Evolutionary conservation across 2,329 filamentous ascomycete species (phyloP).

Genomic region (Westerdykella sp.): DNA sequence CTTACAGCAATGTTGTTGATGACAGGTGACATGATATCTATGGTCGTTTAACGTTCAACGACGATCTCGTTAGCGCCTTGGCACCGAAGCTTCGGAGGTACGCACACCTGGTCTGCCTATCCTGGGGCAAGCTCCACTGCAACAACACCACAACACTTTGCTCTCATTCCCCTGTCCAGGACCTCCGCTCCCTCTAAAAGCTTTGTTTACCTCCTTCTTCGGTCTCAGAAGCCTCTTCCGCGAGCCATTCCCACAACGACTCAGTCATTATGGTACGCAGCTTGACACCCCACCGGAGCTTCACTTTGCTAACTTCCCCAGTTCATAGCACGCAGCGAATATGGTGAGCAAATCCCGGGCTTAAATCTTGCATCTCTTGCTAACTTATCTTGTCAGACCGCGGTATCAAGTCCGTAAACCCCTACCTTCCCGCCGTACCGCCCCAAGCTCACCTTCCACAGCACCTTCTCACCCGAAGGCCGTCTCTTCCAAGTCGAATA

Average conservation of each 20-base stretch:
- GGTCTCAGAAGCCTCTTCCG: too few relatives aligned
- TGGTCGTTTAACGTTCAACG: too few relatives aligned
- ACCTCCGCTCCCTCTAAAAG: neutral
- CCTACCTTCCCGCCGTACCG: slow-evolving; percentile 7
- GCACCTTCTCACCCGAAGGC: slow-evolving; percentile 98
- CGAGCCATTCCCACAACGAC: neutral
- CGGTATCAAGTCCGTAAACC: slow-evolving; percentile 78
- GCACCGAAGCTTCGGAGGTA: neutral
- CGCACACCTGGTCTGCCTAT: neutral
- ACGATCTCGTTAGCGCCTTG: neutral
- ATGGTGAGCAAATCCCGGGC: slow-evolving; percentile 60
- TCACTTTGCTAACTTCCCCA: slow-evolving; percentile 26
- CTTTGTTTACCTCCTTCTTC: neutral
- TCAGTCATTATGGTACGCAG: slow-evolving; percentile 29
- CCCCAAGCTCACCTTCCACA: slow-evolving; percentile 38
- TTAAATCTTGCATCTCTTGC: slow-evolving; percentile 10
- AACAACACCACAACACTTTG: neutral
- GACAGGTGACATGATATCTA: neutral
- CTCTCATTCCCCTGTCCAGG: neutral
- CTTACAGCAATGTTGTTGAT: too few relatives aligned
- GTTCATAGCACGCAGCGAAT: slow-evolving; percentile 99
- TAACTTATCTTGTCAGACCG: slow-evolving; percentile 59
- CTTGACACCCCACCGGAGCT: slow-evolving; percentile 21
- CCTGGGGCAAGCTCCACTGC: neutral
- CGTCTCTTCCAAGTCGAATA: slow-evolving; percentile 99